A percentile compares a stretch with the other conserved stretches of the same genome.
Evolutionary conservation across 345 rosid genomes (phyloP).

Genomic region (Euphorbia pulcherrima): DNA sequence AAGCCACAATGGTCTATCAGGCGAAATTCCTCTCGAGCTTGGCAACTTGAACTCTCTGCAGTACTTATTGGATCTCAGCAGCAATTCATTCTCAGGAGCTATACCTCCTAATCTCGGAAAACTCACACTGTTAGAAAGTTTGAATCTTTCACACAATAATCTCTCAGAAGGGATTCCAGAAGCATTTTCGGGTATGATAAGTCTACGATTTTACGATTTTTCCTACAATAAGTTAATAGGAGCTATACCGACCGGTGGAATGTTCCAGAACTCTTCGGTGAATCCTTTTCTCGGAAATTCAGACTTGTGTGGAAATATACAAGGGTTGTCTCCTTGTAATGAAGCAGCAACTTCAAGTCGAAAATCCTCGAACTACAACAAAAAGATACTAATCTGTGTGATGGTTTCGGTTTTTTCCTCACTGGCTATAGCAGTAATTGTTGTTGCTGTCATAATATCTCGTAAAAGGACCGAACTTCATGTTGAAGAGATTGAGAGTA

Average conservation of each 20-base stretch:
- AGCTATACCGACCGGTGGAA: slow-evolving; percentile 36
- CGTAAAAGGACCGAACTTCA: slow-evolving; percentile 13
- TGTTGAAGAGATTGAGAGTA: slow-evolving; percentile 33
- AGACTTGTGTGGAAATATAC: slow-evolving; percentile 53
- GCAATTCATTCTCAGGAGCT: slow-evolving; percentile 54
- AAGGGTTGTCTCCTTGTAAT: slow-evolving; percentile 40
- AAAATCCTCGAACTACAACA: slow-evolving; percentile 22
- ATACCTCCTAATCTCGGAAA: slow-evolving; percentile 44
- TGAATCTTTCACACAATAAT: slow-evolving; percentile 52
- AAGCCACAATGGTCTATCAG: slow-evolving; percentile 53
- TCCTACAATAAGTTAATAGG: slow-evolving; percentile 55
- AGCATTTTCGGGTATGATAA: slow-evolving; percentile 41
- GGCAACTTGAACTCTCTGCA: slow-evolving; percentile 41
- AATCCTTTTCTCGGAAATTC: slow-evolving; percentile 44
- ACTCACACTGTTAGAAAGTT: slow-evolving; percentile 40
- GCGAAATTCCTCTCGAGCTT: slow-evolving; percentile 42
- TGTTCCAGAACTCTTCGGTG: slow-evolving; percentile 41
- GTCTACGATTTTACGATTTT: slow-evolving; percentile 47
- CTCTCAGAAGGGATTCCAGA: slow-evolving; percentile 51
- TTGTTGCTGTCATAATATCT: slow-evolving; percentile 11
- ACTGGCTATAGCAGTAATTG: slow-evolving; percentile 19
- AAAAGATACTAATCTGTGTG: slow-evolving; percentile 34
- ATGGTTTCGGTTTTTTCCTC: slow-evolving; percentile 36
- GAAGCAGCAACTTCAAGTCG: neutral
- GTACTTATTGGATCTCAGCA: slow-evolving; percentile 53